Percentiles rank a stretch among this genome's conserved stretches.
Evolutionary conservation across 768 basidiomycete species (phyloP).

Genomic region (Kwoniella sp.): DNA sequence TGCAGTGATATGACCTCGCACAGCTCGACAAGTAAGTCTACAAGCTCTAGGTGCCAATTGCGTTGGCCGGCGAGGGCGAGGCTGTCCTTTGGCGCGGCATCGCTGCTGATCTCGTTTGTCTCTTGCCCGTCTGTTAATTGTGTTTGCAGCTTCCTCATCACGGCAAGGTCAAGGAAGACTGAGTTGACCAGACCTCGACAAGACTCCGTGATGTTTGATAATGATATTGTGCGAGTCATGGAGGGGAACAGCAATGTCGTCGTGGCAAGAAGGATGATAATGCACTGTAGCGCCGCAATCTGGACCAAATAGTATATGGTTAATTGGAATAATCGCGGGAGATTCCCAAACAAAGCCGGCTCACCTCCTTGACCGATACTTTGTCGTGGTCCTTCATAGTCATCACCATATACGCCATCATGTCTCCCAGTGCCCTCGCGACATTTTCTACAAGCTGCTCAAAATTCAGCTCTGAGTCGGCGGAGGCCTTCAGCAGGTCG

Average conservation of each 20-base stretch:
- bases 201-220: not conserved
- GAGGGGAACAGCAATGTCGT: conserved; percentile 19
- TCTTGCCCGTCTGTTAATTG: not conserved
- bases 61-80: no score
- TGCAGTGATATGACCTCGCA: conserved; percentile 21
- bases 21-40: conserved; percentile 9
- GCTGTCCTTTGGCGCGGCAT: no score
- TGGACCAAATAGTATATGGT: no score
- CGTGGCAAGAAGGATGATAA: conserved; percentile 4
- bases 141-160: not conserved
- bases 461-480: conserved; percentile 4
- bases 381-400: not conserved
- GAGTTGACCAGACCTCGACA: conserved; percentile 7
- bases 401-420: conserved; percentile 1
- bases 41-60: conserved; percentile 19
- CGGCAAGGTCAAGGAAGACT: conserved; percentile 2
- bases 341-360: no score
- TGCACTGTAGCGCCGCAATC: conserved; percentile 18
- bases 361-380: conserved; percentile 10
- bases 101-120: not conserved
- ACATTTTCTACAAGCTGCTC: conserved; percentile 30
- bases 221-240: not conserved
- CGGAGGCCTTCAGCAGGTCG: conserved; percentile 33
- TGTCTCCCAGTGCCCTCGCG: not conserved
- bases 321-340: no score